These are phyloP conservation scores for Plenodomus biglobosus DNA, from an alignment of 2,329 filamentous ascomycete genomes.

Conservation along the genomic window DNA sequence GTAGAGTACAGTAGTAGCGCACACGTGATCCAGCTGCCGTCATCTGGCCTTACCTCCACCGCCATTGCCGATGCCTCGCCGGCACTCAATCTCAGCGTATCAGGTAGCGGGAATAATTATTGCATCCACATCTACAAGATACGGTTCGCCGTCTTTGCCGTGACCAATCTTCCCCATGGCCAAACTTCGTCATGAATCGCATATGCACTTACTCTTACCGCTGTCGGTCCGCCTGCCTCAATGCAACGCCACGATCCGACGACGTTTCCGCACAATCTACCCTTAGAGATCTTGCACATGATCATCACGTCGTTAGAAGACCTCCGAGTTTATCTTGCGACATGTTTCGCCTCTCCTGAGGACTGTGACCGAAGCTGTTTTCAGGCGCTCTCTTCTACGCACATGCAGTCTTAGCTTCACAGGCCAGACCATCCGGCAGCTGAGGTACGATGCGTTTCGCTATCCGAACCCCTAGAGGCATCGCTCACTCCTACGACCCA, in stretches of 20 bases:
- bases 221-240: constrained; percentile 13
- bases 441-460: constrained; percentile 18
- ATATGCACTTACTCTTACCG: constrained; percentile 6
- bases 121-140: constrained; percentile 5
- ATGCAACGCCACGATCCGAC: constrained; percentile 6
- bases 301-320: constrained; percentile 17
- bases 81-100: background rate
- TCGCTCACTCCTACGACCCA: constrained; percentile 9
- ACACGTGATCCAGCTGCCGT: constrained; percentile 1
- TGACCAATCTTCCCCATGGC: constrained; percentile 9
- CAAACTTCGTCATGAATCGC: constrained; percentile 9
- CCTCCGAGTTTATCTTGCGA: constrained; percentile 24
- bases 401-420: constrained; percentile 21
- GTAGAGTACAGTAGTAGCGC: no score
- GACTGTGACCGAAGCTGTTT: constrained; percentile 19
- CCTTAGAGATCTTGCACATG: constrained; percentile 18
- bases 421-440: constrained; percentile 13
- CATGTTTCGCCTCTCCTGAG: constrained; percentile 15
- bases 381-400: constrained; percentile 15
- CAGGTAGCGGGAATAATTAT: constrained; percentile 11
- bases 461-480: constrained; percentile 2
- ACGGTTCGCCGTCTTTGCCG: constrained; percentile 6
- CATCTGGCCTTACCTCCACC: background rate
- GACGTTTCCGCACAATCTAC: constrained; percentile 7
- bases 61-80: constrained; percentile 18